Conservation (phyloP, 139 green algal species). For the Eudorina sp. region DNA sequence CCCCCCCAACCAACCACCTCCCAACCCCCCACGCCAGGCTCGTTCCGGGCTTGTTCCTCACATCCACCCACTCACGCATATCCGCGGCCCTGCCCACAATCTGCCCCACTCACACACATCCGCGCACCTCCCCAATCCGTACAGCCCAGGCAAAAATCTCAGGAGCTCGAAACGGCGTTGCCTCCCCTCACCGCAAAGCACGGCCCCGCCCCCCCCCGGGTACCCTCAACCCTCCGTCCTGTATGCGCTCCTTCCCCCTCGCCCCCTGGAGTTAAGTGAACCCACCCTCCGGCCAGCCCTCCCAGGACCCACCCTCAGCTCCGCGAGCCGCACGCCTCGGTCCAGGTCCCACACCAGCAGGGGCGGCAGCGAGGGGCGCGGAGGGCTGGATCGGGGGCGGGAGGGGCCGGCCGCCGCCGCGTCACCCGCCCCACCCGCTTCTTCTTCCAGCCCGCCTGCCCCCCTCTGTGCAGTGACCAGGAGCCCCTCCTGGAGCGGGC, state of each 20-base stretch:
- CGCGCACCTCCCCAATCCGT: too few species aligned
- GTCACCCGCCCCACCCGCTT: not conserved
- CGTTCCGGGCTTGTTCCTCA: too few species aligned
- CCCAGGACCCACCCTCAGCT: constrained; percentile 14
- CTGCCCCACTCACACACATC: too few species aligned
- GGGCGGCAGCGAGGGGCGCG: not conserved
- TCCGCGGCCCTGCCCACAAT: too few species aligned
- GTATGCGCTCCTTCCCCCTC: not conserved
- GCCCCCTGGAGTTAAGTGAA: too few species aligned
- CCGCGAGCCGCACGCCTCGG: not conserved
- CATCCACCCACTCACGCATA: too few species aligned
- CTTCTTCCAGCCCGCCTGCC: not conserved
- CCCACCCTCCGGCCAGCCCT: too few species aligned
- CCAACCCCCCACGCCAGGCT: too few species aligned
- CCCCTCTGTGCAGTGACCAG: not conserved
- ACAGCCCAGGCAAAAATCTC: too few species aligned
- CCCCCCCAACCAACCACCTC: too few species aligned
- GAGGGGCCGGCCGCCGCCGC: not conserved
- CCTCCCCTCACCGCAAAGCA: too few species aligned
- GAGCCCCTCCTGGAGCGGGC: not conserved
- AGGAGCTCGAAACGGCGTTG: too few species aligned
- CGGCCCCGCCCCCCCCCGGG: not conserved
- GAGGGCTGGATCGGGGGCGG: not conserved
- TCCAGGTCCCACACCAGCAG: constrained; percentile 33
- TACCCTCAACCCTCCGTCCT: not conserved